Evolutionary conservation across 2,329 filamentous ascomycete species (phyloP).

Genomic region (Helicocarpus griseus): DNA sequence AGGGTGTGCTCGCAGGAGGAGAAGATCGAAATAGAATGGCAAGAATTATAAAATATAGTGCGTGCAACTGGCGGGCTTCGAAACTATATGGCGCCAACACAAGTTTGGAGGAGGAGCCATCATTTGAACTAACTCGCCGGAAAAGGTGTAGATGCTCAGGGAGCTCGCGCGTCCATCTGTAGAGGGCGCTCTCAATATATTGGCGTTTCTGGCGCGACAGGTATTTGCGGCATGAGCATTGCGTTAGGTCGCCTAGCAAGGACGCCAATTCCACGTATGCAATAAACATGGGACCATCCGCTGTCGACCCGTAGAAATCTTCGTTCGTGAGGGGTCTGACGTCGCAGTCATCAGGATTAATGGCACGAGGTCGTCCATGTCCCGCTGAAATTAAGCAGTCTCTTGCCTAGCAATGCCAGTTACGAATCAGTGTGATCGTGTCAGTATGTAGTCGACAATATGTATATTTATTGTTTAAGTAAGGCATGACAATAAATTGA

Average conservation of each 20-base stretch:
- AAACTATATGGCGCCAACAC: constrained; percentile 22
- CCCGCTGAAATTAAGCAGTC: constrained; percentile 35
- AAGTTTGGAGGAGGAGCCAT: constrained; percentile 8
- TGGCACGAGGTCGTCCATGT: constrained; percentile 32
- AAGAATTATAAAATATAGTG: constrained; percentile 32
- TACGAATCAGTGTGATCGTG: background rate
- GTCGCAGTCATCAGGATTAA: constrained; percentile 31
- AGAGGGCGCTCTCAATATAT: constrained; percentile 19
- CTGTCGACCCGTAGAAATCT: constrained; percentile 25
- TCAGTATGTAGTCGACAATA: background rate
- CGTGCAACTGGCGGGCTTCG: constrained; percentile 31
- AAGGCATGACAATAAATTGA: too few species aligned
- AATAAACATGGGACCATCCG: constrained; percentile 26
- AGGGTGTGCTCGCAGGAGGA: constrained; percentile 21
- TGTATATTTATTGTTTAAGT: background rate
- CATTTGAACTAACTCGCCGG: constrained; percentile 7
- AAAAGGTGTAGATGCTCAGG: constrained; percentile 21
- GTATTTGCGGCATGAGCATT: constrained; percentile 18
- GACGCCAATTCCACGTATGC: constrained; percentile 33
- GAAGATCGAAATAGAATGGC: constrained; percentile 30
- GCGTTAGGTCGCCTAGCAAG: constrained; percentile 25
- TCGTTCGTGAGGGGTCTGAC: constrained; percentile 25
- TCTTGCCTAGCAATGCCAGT: constrained; percentile 19
- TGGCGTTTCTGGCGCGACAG: constrained; percentile 18
- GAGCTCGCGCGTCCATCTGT: constrained; percentile 29